Evolutionary conservation across 129 eudicot genomes (phyloP).

Genomic region (Tanacetum coccineum): DNA sequence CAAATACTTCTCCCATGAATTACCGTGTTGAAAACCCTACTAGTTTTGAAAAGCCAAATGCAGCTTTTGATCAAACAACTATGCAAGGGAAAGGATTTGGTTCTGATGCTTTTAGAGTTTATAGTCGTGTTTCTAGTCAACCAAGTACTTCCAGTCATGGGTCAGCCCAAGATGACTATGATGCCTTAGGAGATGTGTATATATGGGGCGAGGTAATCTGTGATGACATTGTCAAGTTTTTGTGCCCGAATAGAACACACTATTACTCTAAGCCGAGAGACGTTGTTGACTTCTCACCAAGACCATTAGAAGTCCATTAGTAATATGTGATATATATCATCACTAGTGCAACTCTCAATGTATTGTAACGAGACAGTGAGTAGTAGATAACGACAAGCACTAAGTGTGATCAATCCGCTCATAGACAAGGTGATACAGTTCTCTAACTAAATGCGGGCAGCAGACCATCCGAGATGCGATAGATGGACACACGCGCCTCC

Average conservation of each 20-base stretch:
- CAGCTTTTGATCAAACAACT: conserved; percentile 63
- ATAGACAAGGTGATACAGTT: too few species aligned
- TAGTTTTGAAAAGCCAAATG: conserved; percentile 64
- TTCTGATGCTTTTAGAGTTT: conserved; percentile 87
- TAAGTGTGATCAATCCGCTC: too few species aligned
- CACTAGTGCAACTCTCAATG: too few species aligned
- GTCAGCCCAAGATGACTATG: conserved; percentile 86
- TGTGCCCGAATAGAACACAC: conserved; percentile 59
- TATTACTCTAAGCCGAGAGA: conserved; percentile 48
- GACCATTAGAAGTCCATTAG: conserved; percentile 78
- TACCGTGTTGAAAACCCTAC: conserved; percentile 41
- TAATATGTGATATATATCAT: too few species aligned
- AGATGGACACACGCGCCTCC: too few species aligned
- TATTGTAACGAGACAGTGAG: too few species aligned
- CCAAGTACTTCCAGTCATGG: conserved; percentile 98
- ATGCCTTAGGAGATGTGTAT: conserved; percentile 90
- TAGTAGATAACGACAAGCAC: too few species aligned
- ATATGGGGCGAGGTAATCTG: conserved; percentile 97
- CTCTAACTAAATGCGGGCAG: too few species aligned
- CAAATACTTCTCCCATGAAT: conserved; percentile 69
- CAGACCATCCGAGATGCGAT: too few species aligned
- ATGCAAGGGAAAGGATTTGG: conserved; percentile 87
- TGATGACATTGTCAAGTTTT: conserved; percentile 62
- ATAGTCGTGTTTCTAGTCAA: conserved; percentile 94
- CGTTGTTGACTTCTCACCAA: conserved; percentile 78